Percentiles rank a stretch among this genome's conserved stretches.
phyloP scores from a whole-genome alignment of 352 stramenopile genomes.

The Paralagenidium karlingii region DNA sequence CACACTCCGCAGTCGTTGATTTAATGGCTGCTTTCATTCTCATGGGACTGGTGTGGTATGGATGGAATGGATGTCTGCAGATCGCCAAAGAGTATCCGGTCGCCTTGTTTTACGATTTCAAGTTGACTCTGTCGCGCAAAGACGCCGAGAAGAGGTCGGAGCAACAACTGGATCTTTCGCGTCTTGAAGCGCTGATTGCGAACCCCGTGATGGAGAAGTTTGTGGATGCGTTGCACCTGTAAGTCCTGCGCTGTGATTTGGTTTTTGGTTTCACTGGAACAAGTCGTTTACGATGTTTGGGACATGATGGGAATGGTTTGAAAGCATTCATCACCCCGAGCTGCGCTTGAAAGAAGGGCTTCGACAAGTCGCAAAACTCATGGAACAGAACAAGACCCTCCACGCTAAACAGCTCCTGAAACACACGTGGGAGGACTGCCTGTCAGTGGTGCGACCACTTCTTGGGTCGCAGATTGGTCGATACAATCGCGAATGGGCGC shows the following conservation, averaged over 20 bases:
- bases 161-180: slow-evolving; percentile 32
- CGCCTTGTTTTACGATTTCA: slow-evolving; percentile 77
- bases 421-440: slow-evolving; percentile 49
- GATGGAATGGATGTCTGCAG: no score
- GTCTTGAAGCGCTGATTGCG: slow-evolving; percentile 30
- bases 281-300: no score
- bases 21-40: no score
- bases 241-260: slow-evolving; percentile 8
- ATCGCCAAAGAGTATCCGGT: slow-evolving; percentile 58
- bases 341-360: slow-evolving; percentile 70
- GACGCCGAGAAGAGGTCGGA: slow-evolving; percentile 10
- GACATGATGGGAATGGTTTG: no score
- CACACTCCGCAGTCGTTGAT: no score
- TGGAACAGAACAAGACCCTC: slow-evolving; percentile 28
- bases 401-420: slow-evolving; percentile 19
- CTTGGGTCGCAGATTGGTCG: slow-evolving; percentile 46
- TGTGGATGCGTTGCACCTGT: slow-evolving; percentile 59
- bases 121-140: no score
- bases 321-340: slow-evolving; percentile 68
- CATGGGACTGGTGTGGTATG: no score
- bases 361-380: slow-evolving; percentile 39
- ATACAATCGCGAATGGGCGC: slow-evolving; percentile 68
- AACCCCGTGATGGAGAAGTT: slow-evolving; percentile 76
- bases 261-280: no score
- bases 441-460: slow-evolving; percentile 26